Base-by-base conservation (phyloP, 2,329 filamentous ascomycete species). In the Fusarium sp. region DNA sequence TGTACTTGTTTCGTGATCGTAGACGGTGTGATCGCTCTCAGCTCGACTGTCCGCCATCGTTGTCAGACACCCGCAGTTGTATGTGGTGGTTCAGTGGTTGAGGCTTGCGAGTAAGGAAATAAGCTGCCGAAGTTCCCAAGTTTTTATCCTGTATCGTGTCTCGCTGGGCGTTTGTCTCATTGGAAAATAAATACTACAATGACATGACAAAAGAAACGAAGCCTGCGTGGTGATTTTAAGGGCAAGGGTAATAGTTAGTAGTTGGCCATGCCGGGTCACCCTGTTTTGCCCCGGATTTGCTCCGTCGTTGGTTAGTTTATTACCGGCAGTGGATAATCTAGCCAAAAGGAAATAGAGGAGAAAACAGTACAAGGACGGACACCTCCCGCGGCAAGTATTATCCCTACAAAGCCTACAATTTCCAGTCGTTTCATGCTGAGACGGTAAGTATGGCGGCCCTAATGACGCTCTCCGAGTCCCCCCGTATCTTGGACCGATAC, bases 81-180 rank as follows among this genome's bases (percentile, higher is more conserved):
- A 15, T 16, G 12, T 26, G 3, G 6, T 49, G 3, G 6, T 49
- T 18, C 35, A 4, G 2, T 35, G 9, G 12, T 39, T 21, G 20
- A 39, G 10, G 38, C 12, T 23, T 9, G 35, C n/a, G n/a, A 20
- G 37, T 8, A 21, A 5, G 4, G 3, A n/a, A 11, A 5, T 23
- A 21, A 33, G 11, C 10, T 33, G 5, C 3, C 3, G 2, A 2
- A 24, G 3, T 8, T 12, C 8, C 23, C 9, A 24, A 8, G 7
- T 4, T n/a, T 18, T 18, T 24, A 3, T 33, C 18, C 15, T 47
- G 23, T 23, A 2, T 13, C 18, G 11, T 2, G 1, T 23, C 28
- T n/a, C 8, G 4, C 8, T 23, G 1, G 5, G 18, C 12, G 3
- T 2, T 9, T 2, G 1, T 0, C 5, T 16, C 5, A 2, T 21